These are phyloP conservation scores for Fusarium scirpi DNA, from an alignment of 2,329 filamentous ascomycete species.

Conservation along the genomic window DNA sequence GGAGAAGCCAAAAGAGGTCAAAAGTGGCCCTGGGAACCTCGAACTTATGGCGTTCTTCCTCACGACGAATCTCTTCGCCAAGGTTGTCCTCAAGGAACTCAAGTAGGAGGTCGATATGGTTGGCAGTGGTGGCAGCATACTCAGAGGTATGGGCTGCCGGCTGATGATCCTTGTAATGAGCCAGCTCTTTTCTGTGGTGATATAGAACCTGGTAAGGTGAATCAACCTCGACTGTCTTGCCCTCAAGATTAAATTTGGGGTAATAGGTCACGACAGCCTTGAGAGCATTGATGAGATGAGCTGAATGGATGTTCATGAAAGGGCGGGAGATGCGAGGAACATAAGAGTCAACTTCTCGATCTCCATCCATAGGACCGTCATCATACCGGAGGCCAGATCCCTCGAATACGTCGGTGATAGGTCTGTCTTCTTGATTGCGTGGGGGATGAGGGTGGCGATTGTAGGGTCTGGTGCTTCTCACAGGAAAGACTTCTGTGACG, in stretches of 20 bases:
- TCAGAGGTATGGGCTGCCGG: conserved; percentile 56
- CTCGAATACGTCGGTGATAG: conserved; percentile 48
- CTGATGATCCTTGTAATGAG: conserved; percentile 57
- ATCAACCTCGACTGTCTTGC: conserved; percentile 54
- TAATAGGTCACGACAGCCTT: conserved; percentile 63
- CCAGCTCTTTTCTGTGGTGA: conserved; percentile 60
- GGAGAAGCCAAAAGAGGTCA: conserved; percentile 60
- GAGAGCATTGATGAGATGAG: conserved; percentile 61
- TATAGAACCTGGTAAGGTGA: conserved; percentile 62
- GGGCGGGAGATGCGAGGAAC: conserved; percentile 50
- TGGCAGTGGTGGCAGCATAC: conserved; percentile 55
- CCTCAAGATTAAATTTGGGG: conserved; percentile 55
- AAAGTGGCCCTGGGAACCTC: conserved; percentile 57
- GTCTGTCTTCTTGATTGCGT: conserved; percentile 41
- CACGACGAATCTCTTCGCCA: conserved; percentile 54
- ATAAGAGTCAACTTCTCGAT: conserved; percentile 43
- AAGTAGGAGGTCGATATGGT: conserved; percentile 61
- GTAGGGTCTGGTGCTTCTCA: neutral
- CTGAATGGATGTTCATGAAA: conserved; percentile 59
- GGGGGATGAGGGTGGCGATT: conserved; percentile 11
- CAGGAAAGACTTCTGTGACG: conserved; percentile 54
- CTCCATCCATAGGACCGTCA: conserved; percentile 43
- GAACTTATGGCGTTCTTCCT: conserved; percentile 56
- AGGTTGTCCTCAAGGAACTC: conserved; percentile 56
- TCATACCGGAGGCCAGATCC: conserved; percentile 44